These are phyloP conservation scores for Leishmania martiniquensis DNA, from an alignment of 208 protist species.

Conservation along the genomic window DNA sequence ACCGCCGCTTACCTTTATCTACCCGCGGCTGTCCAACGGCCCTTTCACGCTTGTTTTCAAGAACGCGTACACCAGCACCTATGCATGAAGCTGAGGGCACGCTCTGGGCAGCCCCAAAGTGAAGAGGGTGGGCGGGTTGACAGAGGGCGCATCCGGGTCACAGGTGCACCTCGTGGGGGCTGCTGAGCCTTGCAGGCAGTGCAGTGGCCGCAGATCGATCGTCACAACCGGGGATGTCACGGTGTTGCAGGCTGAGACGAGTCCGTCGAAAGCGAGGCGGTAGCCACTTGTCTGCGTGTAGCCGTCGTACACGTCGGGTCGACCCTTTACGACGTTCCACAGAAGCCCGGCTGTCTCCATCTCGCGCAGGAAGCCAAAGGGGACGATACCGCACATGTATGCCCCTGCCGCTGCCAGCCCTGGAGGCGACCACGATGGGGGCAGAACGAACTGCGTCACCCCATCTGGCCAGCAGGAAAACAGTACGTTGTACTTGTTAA, in stretches of 20 bases:
- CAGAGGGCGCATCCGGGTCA: slow-evolving; percentile 16
- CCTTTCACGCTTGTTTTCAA: not conserved
- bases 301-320: slow-evolving; percentile 39
- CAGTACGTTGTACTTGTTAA: slow-evolving; percentile 60
- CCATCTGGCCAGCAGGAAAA: slow-evolving; percentile 78
- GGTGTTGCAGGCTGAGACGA: slow-evolving; percentile 69
- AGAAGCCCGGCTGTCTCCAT: slow-evolving; percentile 73
- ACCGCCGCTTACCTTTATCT: not conserved
- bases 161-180: not conserved
- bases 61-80: not conserved
- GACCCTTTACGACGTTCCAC: slow-evolving; percentile 73
- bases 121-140: slow-evolving; percentile 26
- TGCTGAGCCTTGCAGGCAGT: not conserved
- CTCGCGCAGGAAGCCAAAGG: slow-evolving; percentile 57
- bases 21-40: not conserved
- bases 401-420: slow-evolving; percentile 16
- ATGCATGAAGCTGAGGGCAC: not conserved
- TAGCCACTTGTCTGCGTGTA: slow-evolving; percentile 44
- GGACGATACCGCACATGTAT: slow-evolving; percentile 62
- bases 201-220: slow-evolving; percentile 50
- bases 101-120: slow-evolving; percentile 8
- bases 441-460: slow-evolving; percentile 46
- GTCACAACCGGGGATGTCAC: slow-evolving; percentile 50
- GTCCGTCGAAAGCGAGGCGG: slow-evolving; percentile 53
- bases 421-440: slow-evolving; percentile 12